Evolutionary conservation across 805 yeast species (phyloP), one percentile per base, ranked within the genome.

Genomic region (Saccharomycopsis selenospora): DNA sequence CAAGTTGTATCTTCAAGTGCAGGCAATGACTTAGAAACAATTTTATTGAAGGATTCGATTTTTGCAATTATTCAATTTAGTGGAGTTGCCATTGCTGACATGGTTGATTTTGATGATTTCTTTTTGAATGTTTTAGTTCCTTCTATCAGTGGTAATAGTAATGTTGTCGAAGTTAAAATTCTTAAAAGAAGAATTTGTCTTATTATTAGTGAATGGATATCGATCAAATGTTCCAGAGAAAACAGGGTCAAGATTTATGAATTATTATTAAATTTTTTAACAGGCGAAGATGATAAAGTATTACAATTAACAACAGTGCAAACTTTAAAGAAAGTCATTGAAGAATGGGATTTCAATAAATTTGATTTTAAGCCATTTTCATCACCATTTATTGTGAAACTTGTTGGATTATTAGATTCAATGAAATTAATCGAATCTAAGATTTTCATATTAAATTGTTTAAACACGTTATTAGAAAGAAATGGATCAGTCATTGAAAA

Each of bases 311-410:
- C 95, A 0, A 81, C 93, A 0, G 71, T 83, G 13, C 83, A 82
- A 57, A 78, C 91, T 0, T 65, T 90, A 18, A 73, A 80, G 51
- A 72, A 77, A 25, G 71, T 85, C 43, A 70, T 91, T 27, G 90
- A 87, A 52, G 96, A 89, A 58, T 87, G 95, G 86, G 90, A 85
- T 52, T 90, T 91, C 62, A 72, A 79, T 33, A 82, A 85, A 51
- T 68, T 66, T 13, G 79, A 70, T 26, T 87, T 93, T 57, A 66
- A 75, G 53, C 87, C 91, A 1, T 89, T 66, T 58, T 67, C 85
- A 47, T 72, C 75, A 25, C 70, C 69, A 1, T 73, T 75, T 36
- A 72, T 85, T 8, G 56, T 64, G 2, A 61, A 72, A n/a, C 60
- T 80, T 11, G 61, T 88, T 27, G 62, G 63, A 6, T 58, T 85